These are phyloP conservation scores for Polytrichum formosum DNA, from an alignment of 225 moss, liverwort and hornwort species.

Conservation along the genomic window DNA sequence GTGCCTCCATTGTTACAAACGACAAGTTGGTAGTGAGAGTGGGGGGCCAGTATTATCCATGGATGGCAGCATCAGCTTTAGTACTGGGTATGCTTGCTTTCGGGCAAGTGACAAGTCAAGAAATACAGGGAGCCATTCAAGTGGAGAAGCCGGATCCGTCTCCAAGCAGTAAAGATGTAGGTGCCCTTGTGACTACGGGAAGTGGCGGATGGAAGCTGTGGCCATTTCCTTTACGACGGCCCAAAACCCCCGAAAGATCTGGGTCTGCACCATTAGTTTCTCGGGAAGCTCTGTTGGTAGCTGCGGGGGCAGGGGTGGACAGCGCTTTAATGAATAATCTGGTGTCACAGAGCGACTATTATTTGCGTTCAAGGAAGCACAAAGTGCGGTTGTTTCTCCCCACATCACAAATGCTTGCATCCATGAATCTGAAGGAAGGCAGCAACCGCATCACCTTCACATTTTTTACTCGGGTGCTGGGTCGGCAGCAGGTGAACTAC, in stretches of 20 bases:
- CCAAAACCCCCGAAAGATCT: slow-evolving; percentile 58
- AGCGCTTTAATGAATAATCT: slow-evolving; percentile 57
- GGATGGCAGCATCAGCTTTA: slow-evolving; percentile 62
- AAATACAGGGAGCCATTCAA: slow-evolving; percentile 46
- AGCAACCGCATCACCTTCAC: slow-evolving; percentile 93
- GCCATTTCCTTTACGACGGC: slow-evolving; percentile 64
- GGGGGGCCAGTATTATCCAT: slow-evolving; percentile 60
- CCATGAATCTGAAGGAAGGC: slow-evolving; percentile 92
- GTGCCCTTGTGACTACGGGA: slow-evolving; percentile 38
- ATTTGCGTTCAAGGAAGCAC: slow-evolving; percentile 64
- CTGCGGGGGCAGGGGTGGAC: slow-evolving; percentile 61
- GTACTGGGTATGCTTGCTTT: slow-evolving; percentile 88
- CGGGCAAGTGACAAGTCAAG: slow-evolving; percentile 64
- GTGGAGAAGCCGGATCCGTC: slow-evolving; percentile 49
- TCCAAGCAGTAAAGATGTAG: slow-evolving; percentile 49
- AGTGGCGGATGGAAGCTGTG: slow-evolving; percentile 88
- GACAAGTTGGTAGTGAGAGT: slow-evolving; percentile 50
- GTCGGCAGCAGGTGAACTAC: slow-evolving; percentile 75
- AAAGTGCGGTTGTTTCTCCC: slow-evolving; percentile 79
- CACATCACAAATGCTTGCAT: slow-evolving; percentile 80
- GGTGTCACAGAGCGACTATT: slow-evolving; percentile 65
- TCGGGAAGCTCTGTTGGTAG: slow-evolving; percentile 55
- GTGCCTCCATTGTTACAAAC: slow-evolving; percentile 34
- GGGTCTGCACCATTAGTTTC: slow-evolving; percentile 37
- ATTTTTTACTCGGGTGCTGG: slow-evolving; percentile 76